Evolutionary conservation across 2,329 filamentous ascomycete species (phyloP), one percentile per base, ranked within the genome.

Genomic region (Fusarium denticulatum): DNA sequence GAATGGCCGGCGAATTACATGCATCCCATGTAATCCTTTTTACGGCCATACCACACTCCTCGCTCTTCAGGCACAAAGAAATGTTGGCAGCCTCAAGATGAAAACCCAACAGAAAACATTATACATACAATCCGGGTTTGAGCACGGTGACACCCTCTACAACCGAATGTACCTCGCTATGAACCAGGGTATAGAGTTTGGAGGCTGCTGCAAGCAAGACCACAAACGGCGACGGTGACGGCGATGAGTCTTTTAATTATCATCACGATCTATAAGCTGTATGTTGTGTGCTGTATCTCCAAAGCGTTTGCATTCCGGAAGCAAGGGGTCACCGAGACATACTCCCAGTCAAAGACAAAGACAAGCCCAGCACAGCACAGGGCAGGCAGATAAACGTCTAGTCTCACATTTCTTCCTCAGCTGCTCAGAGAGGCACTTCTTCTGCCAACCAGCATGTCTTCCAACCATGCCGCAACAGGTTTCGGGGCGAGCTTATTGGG

Each of bases 241-340:
- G 57, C 36, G 14, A 28, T 28, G 45, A 37, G 42, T 69, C 52
- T 28, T 50, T 45, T 60, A 40, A 37, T 47, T 47, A 43, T 37
- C 58, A 49, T 36, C 43, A 37, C 32, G 24, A 63, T 52, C 26
- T 30, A 37, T 18, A 52, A 53, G 36, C 60, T 70, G 50, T 55
- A 64, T 20, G 26, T 30, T 61, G 45, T 28, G 13, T 28, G 45
- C 26, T 47, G 32, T 61, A 34, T 34, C 65, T 62, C 34, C 57
- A 73, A 59, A 73, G 58, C 58, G 64, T 64, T 64, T 65, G 63
- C 63, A 72, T 74, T 72, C 71, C 63, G 40, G 42, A 30, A 52
- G 62, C 58, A 71, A 60, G 67, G 67, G 58, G 52, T 49, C 61
- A 47, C 47, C 30, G 20, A 63, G 60, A 60, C 57, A 59, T 60